A percentile compares a stretch with the other conserved stretches of the same genome.
Evolutionary conservation across 305 asterid genomes (phyloP).

Genomic region (Rubia tinctorum): DNA sequence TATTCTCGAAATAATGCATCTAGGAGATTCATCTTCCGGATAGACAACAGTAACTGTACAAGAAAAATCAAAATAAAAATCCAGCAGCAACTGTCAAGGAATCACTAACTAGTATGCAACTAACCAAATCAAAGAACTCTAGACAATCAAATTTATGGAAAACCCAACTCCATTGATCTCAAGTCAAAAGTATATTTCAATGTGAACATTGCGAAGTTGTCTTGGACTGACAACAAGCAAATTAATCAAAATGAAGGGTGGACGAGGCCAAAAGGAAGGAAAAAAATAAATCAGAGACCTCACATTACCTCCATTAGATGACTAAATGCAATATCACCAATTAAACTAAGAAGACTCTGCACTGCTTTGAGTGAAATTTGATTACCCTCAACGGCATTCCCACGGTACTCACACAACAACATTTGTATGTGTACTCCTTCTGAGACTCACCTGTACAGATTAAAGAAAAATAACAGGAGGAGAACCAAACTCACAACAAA

Average conservation of each 20-base stretch:
- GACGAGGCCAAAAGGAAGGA: slow-evolving; percentile 7
- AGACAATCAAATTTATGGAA: not conserved
- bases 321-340: slow-evolving; percentile 84
- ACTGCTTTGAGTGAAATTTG: slow-evolving; percentile 35
- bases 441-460: no score
- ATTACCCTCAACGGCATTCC: no score
- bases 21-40: slow-evolving; percentile 49
- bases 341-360: slow-evolving; percentile 41
- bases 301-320: slow-evolving; percentile 91
- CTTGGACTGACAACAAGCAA: not conserved
- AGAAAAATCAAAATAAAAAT: not conserved
- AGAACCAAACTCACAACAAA: no score
- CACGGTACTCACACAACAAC: no score
- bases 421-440: no score
- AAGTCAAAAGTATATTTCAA: not conserved
- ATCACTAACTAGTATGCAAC: not conserved
- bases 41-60: slow-evolving; percentile 43
- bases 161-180: not conserved
- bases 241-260: not conserved
- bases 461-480: no score
- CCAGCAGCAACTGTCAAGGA: not conserved
- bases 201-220: not conserved
- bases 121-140: not conserved
- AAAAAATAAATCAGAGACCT: slow-evolving; percentile 12
- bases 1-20: slow-evolving; percentile 61